Evolutionary conservation across 2,329 filamentous ascomycete species (phyloP), one percentile per base, ranked within the genome.

Genomic region (Myriangium duriaei): DNA sequence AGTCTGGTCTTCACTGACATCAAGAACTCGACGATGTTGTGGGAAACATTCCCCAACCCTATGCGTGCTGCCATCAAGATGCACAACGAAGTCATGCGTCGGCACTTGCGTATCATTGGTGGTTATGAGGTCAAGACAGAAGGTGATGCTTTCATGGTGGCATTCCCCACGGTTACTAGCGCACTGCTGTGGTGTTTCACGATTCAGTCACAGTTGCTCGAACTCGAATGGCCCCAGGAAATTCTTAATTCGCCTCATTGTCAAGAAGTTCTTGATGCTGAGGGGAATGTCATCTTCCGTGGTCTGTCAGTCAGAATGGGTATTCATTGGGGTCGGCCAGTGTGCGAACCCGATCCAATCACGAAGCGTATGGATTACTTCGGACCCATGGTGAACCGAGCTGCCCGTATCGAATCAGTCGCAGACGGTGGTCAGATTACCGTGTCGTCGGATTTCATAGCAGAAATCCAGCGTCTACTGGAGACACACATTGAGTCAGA

Each of bases 321-420:
- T 51, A 85, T 93, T 43, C 91, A 98, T 58, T 98, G 81, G 74
- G 91, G 91, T 47, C 78, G 82, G 42, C 91, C 88, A 4, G 86
- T 98, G 50, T 93, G 86, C 55, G 91, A 98, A 59, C 81, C 81
- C 34, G 91, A 98, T 59, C 91, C 91, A 0, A 87, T 98, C 34
- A 98, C 91, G 1, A 81, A 87, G 41, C 85, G 91, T 45, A 98
- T 98, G 91, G 91, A 98, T 53, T 98, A 98, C 63, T 98, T 96
- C 56, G 91, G 91, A 0, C 91, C 91, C 11, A 98, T 98, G 86
- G 91, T 98, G 52, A 98, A 98, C 62, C 87, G 92, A 54, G 85
- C 91, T 1, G 81, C 91, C 11, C 81, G 91, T 63, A 93, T 98
- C 47, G 91, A 85, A 5, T 81, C 84, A 14, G 87, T 94, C 30